Conservation (phyloP, 495 filamentous ascomycete species). For the Bryoglossum gracile region DNA sequence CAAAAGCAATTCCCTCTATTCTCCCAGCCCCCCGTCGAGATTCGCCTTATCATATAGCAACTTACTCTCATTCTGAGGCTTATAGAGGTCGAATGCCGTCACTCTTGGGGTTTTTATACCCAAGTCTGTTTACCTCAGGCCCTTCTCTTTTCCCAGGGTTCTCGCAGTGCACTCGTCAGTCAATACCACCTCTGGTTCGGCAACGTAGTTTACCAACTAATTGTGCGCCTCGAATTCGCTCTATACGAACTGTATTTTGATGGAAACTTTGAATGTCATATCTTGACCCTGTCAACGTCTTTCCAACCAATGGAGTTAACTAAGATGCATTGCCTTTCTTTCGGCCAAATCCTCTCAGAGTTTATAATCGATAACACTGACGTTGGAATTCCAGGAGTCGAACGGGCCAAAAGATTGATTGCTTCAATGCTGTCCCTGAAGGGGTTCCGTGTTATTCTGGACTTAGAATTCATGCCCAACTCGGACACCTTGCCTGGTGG, state of each 20-base stretch:
- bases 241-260: slow-evolving; percentile 10
- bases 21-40: slow-evolving; percentile 9
- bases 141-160: slow-evolving; percentile 5
- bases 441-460: no score
- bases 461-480: no score
- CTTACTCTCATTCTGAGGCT: slow-evolving; percentile 5
- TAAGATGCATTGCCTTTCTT: no score
- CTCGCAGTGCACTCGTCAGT: slow-evolving; percentile 3
- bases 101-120: slow-evolving; percentile 2
- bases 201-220: background rate
- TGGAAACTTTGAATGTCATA: background rate
- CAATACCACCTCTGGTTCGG: slow-evolving; percentile 14
- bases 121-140: background rate
- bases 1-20: slow-evolving; percentile 3
- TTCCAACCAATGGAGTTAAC: background rate
- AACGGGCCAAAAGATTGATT: no score
- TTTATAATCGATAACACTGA: no score
- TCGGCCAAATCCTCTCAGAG: no score
- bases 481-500: no score
- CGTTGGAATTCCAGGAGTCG: no score
- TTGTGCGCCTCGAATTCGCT: slow-evolving; percentile 12
- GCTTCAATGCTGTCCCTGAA: no score
- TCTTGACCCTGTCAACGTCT: background rate
- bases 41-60: slow-evolving; percentile 2
- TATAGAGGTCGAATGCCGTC: slow-evolving; percentile 1